Percentiles rank a stretch among this genome's conserved stretches.
Conservation (phyloP, 306 rosid species). For the Begonia loranthoides region DNA sequence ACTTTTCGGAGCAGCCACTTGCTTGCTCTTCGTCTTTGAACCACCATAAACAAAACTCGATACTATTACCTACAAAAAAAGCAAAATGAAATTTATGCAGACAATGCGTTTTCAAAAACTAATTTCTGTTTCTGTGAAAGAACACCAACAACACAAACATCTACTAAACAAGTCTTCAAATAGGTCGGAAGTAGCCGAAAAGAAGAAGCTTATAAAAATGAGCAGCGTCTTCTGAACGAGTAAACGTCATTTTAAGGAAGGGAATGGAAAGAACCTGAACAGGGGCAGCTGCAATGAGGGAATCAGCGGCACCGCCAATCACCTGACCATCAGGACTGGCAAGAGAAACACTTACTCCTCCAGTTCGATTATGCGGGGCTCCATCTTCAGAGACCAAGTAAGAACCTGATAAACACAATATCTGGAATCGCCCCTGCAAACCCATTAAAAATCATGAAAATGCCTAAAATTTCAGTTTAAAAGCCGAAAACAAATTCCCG, state of each 20-base stretch:
- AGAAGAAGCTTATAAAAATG: too few relatives aligned
- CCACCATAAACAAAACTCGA: constrained; percentile 73
- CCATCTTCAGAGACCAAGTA: constrained; percentile 87
- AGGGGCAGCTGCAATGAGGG: constrained; percentile 67
- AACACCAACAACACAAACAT: too few relatives aligned
- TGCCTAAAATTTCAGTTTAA: background rate
- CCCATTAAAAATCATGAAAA: constrained; percentile 3
- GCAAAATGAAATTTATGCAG: too few relatives aligned
- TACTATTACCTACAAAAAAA: constrained; percentile 57
- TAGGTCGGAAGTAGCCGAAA: too few relatives aligned
- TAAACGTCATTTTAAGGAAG: background rate
- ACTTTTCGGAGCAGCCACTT: constrained; percentile 21
- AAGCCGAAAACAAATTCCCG: too few relatives aligned
- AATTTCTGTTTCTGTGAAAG: too few relatives aligned
- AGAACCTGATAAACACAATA: constrained; percentile 84
- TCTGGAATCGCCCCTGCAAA: constrained; percentile 81
- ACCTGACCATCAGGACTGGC: constrained; percentile 77
- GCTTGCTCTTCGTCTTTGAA: constrained; percentile 52
- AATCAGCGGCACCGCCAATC: constrained; percentile 65
- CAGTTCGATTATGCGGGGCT: constrained; percentile 58
- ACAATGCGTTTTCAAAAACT: too few relatives aligned
- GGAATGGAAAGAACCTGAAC: constrained; percentile 51
- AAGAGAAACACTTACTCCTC: constrained; percentile 83
- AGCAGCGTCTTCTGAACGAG: too few relatives aligned
- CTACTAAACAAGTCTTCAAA: too few relatives aligned